A percentile compares a stretch with the other conserved stretches of the same genome.
These are phyloP conservation scores for Talaromyces piceae DNA, from an alignment of 2,329 filamentous ascomycete species.

Conservation along the genomic window DNA sequence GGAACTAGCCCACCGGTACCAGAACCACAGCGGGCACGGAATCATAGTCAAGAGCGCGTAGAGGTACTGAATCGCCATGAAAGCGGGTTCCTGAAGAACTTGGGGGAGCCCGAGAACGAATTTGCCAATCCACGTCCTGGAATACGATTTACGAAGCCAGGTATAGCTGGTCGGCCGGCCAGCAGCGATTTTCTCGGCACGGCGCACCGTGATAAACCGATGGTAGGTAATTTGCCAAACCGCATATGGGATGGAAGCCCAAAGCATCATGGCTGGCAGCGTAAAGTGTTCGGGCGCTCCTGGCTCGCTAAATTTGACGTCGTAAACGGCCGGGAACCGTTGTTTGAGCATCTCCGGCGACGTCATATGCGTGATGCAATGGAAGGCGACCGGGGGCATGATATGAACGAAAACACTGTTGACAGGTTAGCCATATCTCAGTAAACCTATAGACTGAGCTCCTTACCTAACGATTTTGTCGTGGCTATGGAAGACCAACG, in stretches of 20 bases:
- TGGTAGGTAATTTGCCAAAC: slow-evolving; percentile 92
- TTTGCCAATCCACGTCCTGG: slow-evolving; percentile 80
- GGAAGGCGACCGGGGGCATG: slow-evolving; percentile 91
- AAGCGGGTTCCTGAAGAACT: slow-evolving; percentile 72
- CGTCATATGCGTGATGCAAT: slow-evolving; percentile 83
- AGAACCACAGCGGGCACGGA: slow-evolving; percentile 92
- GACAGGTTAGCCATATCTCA: background rate
- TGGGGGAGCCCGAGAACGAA: slow-evolving; percentile 72
- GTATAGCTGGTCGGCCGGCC: slow-evolving; percentile 95
- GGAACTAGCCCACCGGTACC: slow-evolving; percentile 71
- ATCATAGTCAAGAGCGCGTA: slow-evolving; percentile 92
- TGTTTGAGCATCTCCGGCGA: slow-evolving; percentile 55
- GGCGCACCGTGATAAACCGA: slow-evolving; percentile 87
- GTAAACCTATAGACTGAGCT: background rate
- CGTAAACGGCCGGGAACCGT: slow-evolving; percentile 78
- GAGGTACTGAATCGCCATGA: slow-evolving; percentile 91
- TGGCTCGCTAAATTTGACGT: slow-evolving; percentile 62
- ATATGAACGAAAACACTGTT: slow-evolving; percentile 91
- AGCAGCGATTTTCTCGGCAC: slow-evolving; percentile 91
- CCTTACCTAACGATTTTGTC: slow-evolving; percentile 84
- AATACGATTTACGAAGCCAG: slow-evolving; percentile 88
- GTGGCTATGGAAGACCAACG: slow-evolving; percentile 94
- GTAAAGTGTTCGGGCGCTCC: slow-evolving; percentile 74
- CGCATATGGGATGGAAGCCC: slow-evolving; percentile 88
- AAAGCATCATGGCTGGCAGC: slow-evolving; percentile 77